These are phyloP conservation scores for Reticulascus tulasneorum DNA, from an alignment of 2,329 filamentous ascomycete genomes.

Conservation along the genomic window DNA sequence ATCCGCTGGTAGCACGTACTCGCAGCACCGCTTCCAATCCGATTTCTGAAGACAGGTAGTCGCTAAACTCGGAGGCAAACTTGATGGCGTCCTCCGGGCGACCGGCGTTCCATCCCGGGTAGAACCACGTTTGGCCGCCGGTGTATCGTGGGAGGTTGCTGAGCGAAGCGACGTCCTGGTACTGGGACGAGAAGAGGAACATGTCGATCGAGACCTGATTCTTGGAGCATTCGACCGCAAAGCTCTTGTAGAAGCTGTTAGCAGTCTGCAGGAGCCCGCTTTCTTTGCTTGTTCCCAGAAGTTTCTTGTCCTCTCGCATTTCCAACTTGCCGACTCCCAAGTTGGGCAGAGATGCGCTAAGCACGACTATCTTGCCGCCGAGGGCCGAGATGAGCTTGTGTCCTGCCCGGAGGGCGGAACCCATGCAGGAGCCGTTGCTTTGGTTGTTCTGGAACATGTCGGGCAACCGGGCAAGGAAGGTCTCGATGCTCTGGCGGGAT, in stretches of 20 bases:
- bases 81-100: slow-evolving; percentile 95
- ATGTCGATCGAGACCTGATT: slow-evolving; percentile 98
- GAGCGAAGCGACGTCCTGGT: slow-evolving; percentile 94
- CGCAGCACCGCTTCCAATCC: slow-evolving; percentile 93
- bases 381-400: slow-evolving; percentile 94
- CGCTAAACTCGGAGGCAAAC: slow-evolving; percentile 93
- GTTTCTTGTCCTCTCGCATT: slow-evolving; percentile 93
- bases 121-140: slow-evolving; percentile 97
- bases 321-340: slow-evolving; percentile 85
- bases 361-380: slow-evolving; percentile 89
- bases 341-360: slow-evolving; percentile 87
- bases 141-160: slow-evolving; percentile 96
- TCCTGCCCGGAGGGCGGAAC: slow-evolving; percentile 83
- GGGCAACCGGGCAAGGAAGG: slow-evolving; percentile 84
- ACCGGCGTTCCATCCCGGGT: slow-evolving; percentile 95
- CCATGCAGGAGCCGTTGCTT: slow-evolving; percentile 88
- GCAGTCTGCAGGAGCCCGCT: slow-evolving; percentile 81
- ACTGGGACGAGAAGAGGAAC: slow-evolving; percentile 94
- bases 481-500: slow-evolving; percentile 85
- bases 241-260: slow-evolving; percentile 98
- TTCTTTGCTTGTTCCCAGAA: slow-evolving; percentile 91
- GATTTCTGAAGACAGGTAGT: slow-evolving; percentile 95
- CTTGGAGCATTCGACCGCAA: slow-evolving; percentile 97
- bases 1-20: slow-evolving; percentile 88
- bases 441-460: slow-evolving; percentile 96